These are phyloP conservation scores for Dendrobium huoshanense DNA, from an alignment of 106 monocot genomes.

Conservation along the genomic window DNA sequence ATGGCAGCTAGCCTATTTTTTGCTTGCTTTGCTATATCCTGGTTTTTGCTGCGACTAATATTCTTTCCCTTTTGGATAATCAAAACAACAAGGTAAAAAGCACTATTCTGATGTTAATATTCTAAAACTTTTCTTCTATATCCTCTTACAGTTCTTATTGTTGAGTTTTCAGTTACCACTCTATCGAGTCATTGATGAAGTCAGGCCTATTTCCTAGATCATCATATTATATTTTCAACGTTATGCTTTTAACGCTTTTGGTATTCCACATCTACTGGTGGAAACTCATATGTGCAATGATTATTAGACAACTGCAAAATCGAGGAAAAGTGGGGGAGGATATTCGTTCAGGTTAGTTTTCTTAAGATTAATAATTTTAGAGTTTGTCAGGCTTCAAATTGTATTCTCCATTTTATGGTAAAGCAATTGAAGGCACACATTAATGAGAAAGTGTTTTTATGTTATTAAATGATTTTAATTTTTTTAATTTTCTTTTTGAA, in stretches of 20 bases:
- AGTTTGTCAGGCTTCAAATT: not conserved
- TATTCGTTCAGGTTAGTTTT: slow-evolving; percentile 77
- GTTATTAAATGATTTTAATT: not conserved
- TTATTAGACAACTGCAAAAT: slow-evolving; percentile 60
- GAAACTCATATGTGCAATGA: slow-evolving; percentile 81
- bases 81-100: slow-evolving; percentile 53
- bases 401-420: not conserved
- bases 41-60: slow-evolving; percentile 71
- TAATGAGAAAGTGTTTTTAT: not conserved
- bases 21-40: slow-evolving; percentile 76
- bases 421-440: not conserved
- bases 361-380: not conserved
- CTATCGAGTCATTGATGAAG: slow-evolving; percentile 26
- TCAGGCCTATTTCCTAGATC: slow-evolving; percentile 23
- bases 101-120: not conserved
- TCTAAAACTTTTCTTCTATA: not conserved
- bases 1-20: slow-evolving; percentile 72
- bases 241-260: slow-evolving; percentile 77
- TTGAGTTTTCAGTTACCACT: slow-evolving; percentile 51
- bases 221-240: slow-evolving; percentile 73
- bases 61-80: slow-evolving; percentile 96
- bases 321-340: slow-evolving; percentile 91
- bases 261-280: slow-evolving; percentile 91
- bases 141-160: slow-evolving; percentile 2
- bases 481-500: not conserved